These are phyloP conservation scores for Aphanomyces euteiches DNA, from an alignment of 352 stramenopile genomes.

Conservation along the genomic window DNA sequence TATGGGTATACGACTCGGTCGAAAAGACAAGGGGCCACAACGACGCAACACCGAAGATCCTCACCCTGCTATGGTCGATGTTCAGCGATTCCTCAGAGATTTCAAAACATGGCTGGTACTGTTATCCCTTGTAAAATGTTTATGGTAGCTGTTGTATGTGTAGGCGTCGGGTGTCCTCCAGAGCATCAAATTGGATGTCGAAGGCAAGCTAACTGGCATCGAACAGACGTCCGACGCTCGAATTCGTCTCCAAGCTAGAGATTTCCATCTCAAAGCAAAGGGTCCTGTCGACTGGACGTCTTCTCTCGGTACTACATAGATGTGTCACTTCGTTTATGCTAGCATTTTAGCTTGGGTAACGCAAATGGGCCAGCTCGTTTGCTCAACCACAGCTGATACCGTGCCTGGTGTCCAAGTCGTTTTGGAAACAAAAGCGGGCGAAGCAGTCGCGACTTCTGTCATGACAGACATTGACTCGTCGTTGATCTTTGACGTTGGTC, in stretches of 20 bases:
- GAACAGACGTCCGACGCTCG: background rate
- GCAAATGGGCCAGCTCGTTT: background rate
- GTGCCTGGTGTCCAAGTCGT: background rate
- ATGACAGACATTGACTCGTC: conserved; percentile 5
- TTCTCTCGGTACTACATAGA: background rate
- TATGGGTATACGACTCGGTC: conserved; percentile 70
- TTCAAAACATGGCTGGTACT: background rate
- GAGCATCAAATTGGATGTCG: background rate
- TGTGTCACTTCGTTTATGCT: background rate
- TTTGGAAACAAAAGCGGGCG: background rate
- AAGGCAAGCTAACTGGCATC: conserved; percentile 21
- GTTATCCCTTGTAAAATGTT: background rate
- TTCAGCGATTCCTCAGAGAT: background rate
- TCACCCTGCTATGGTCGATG: conserved; percentile 35
- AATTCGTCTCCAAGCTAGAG: background rate
- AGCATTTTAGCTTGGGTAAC: background rate
- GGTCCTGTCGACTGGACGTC: conserved; percentile 8
- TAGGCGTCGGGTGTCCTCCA: conserved; percentile 5
- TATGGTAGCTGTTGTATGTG: too few species aligned
- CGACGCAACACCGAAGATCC: conserved; percentile 40
- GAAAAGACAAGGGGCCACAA: conserved; percentile 38
- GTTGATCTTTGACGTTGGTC: background rate
- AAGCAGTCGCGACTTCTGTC: background rate
- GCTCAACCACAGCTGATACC: background rate
- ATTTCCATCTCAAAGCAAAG: background rate